These are phyloP conservation scores for Pulveroboletus sp. DNA, from an alignment of 768 basidiomycete species.

Conservation along the genomic window DNA sequence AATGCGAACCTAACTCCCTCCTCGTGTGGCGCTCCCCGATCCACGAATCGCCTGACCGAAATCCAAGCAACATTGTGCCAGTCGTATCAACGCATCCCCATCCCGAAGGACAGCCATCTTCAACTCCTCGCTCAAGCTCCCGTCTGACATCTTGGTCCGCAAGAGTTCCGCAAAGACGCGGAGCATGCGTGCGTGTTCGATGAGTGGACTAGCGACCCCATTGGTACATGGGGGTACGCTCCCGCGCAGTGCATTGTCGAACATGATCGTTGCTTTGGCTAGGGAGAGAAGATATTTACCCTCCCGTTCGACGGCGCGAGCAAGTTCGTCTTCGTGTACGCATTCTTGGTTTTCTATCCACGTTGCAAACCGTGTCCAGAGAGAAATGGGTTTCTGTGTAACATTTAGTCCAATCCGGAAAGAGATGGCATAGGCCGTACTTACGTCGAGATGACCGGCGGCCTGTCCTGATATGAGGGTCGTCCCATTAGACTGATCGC, in stretches of 20 bases:
- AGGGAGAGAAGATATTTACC: conserved; percentile 14
- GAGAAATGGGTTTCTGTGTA: conserved; percentile 11
- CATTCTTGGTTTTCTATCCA: conserved; percentile 16
- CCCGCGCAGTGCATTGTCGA: conserved; percentile 18
- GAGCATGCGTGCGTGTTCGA: conserved; percentile 11
- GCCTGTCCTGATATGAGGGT: background rate
- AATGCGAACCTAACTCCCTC: conserved; percentile 4
- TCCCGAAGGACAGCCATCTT: conserved; percentile 22
- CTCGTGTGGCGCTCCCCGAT: background rate
- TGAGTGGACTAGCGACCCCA: background rate
- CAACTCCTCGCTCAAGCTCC: conserved; percentile 12
- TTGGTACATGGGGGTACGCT: background rate
- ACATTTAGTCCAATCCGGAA: too few species aligned
- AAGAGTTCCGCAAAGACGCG: conserved; percentile 18
- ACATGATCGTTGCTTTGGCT: conserved; percentile 15
- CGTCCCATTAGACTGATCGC: background rate
- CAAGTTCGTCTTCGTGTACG: background rate
- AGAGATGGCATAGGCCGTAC: background rate
- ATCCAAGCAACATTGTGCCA: conserved; percentile 21
- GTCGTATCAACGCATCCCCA: conserved; percentile 16
- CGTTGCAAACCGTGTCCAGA: conserved; percentile 14
- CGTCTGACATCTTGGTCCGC: conserved; percentile 7
- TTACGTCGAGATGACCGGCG: conserved; percentile 12
- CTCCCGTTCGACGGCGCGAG: conserved; percentile 23
- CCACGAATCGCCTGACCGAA: conserved; percentile 17